phyloP scores from a whole-genome alignment of 2,329 filamentous ascomycete genomes.

The Calonectria honghensis region DNA sequence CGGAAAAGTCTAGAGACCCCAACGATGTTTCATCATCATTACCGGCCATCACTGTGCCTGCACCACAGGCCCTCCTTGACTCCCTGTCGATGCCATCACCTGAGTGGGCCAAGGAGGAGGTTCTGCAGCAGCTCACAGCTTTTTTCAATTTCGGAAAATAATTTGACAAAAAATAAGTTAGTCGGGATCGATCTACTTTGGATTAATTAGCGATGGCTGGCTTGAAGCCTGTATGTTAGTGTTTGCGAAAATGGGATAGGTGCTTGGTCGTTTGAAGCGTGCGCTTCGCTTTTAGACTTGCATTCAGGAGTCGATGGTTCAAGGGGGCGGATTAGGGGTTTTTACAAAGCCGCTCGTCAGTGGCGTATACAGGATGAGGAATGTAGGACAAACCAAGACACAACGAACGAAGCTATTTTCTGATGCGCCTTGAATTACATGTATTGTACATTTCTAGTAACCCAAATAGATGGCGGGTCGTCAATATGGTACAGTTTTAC shows the following conservation, averaged over 20 bases:
- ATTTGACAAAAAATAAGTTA: constrained; percentile 38
- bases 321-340: constrained; percentile 47
- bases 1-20: constrained; percentile 80
- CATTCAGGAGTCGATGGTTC: constrained; percentile 56
- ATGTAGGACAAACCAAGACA: constrained; percentile 53
- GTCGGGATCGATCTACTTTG: constrained; percentile 42
- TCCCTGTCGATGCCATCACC: constrained; percentile 79
- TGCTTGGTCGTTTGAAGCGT: constrained; percentile 54
- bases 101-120: constrained; percentile 77
- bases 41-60: constrained; percentile 78
- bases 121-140: constrained; percentile 81
- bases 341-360: constrained; percentile 49
- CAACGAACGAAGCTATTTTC: constrained; percentile 50
- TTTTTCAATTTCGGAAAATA: constrained; percentile 71
- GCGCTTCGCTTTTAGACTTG: constrained; percentile 55
- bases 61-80: constrained; percentile 79
- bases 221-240: constrained; percentile 57
- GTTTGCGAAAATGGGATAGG: constrained; percentile 52
- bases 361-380: constrained; percentile 52
- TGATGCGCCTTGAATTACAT: constrained; percentile 54
- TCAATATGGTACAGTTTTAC: constrained; percentile 56
- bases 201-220: constrained; percentile 46
- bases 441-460: constrained; percentile 55
- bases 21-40: constrained; percentile 69
- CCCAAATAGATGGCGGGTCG: constrained; percentile 44